Base-by-base conservation (phyloP, 2,329 filamentous ascomycete genomes). In the Dissoconium aciculare region DNA sequence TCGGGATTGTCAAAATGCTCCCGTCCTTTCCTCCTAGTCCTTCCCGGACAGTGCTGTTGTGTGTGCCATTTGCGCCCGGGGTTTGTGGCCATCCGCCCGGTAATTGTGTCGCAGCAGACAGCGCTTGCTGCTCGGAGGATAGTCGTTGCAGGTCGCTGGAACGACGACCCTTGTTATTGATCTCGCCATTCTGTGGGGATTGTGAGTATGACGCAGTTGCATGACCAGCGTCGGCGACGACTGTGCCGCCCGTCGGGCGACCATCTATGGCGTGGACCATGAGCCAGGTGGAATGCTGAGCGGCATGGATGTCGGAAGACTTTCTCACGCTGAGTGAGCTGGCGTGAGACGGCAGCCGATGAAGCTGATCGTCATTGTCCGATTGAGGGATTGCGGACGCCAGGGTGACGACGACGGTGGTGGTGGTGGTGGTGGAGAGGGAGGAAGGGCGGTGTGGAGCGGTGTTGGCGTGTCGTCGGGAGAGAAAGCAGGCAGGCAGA, bases 181-280 rank as follows among this genome's bases (percentile, higher is more conserved):
- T 27, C 12, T 25, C 17, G 5, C 15, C 25, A 11, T 38, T 41
- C 37, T 46, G 44, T 11, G 38, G 26, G 13, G 49, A 45, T 33
- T 45, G 45, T 24, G 50, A 31, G 28, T 41, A 41, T 34, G 51
- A 50, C 38, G 53, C 47, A 47, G 35, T 38, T 32, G 21, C 51
- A 54, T 50, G 48, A 26, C 28, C 29, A 28, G 24, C 31, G 23
- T 36, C 35, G 29, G 32, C 30, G 33, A 27, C 31, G 17, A 40
- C 56, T 47, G 45, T 52, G 41, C 60, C 52, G 48, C 63, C 60
- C 48, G 58, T 53, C 50, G 62, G 50, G 51, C 63, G 57, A 4
- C 42, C 69, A 40, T 60, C 60, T 50, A 59, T 46, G 38, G 50
- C 50, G 52, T 59, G 52, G 49, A 59, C 54, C 57, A 61, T 57